Conservation (phyloP, 148 eudicot genomes). For the Silene uniflora region DNA sequence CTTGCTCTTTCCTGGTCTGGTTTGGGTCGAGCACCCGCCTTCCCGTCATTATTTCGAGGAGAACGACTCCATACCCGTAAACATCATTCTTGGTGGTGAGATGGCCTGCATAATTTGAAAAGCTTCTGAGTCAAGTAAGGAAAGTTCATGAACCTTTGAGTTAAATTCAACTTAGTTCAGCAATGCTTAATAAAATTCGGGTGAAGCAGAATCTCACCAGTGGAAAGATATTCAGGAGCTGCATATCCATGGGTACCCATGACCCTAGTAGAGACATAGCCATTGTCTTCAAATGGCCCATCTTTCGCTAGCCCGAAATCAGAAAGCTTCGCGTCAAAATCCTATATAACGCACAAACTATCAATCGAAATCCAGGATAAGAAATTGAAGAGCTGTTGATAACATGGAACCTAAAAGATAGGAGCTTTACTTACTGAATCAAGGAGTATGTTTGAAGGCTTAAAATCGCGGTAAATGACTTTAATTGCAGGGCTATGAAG, state of each 20-base stretch:
- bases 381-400: not conserved
- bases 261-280: conserved; percentile 77
- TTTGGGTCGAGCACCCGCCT: conserved; percentile 65
- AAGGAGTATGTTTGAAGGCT: conserved; percentile 72
- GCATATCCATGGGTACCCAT: conserved; percentile 59
- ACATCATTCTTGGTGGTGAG: conserved; percentile 76
- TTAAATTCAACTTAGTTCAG: not conserved
- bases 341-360: conserved; percentile 24
- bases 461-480: conserved; percentile 86
- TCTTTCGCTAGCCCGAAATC: conserved; percentile 90
- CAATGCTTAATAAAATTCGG: not conserved
- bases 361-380: not conserved
- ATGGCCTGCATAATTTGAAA: conserved; percentile 41
- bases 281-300: conserved; percentile 60
- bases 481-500: conserved; percentile 72
- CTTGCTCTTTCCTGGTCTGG: conserved; percentile 59
- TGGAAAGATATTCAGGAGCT: conserved; percentile 42
- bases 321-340: conserved; percentile 72
- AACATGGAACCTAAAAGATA: not conserved
- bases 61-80: conserved; percentile 88
- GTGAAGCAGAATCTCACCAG: conserved; percentile 20
- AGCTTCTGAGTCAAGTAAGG: not conserved
- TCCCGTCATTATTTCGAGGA: conserved; percentile 82
- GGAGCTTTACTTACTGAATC: conserved; percentile 57
- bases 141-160: not conserved